A percentile compares a stretch with the other conserved stretches of the same genome.
These are phyloP conservation scores for Arthrobotrys conoides DNA, from an alignment of 2,329 filamentous ascomycete species.

Conservation along the genomic window DNA sequence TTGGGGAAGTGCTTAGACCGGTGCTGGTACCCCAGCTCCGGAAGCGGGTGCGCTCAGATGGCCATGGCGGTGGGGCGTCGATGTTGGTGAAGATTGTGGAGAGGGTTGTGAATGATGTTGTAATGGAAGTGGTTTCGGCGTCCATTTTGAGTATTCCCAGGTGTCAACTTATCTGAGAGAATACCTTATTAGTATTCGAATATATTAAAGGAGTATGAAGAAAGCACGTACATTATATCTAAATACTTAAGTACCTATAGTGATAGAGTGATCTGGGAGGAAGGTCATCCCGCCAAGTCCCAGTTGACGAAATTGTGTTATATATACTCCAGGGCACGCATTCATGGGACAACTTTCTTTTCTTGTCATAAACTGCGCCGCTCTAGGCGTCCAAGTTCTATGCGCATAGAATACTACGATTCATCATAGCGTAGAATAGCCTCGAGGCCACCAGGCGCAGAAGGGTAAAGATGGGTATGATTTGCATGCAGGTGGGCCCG, in stretches of 20 bases:
- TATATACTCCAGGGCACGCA: not conserved
- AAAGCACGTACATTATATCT: not conserved
- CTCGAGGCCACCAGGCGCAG: no score
- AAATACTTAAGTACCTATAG: not conserved
- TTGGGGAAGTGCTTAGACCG: not conserved
- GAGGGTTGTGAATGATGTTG: constrained; percentile 18
- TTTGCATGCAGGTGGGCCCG: constrained; percentile 1
- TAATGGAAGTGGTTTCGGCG: not conserved
- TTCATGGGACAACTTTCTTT: no score
- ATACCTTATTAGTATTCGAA: not conserved
- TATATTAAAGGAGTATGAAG: not conserved
- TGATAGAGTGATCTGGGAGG: not conserved
- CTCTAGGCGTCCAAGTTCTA: constrained; percentile 6
- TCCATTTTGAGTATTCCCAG: constrained; percentile 8
- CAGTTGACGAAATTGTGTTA: not conserved
- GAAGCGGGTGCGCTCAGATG: constrained; percentile 4
- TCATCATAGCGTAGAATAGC: no score
- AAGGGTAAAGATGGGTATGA: no score
- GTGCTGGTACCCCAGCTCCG: constrained; percentile 2
- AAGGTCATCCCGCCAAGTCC: not conserved
- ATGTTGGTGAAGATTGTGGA: constrained; percentile 14
- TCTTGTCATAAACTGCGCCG: constrained; percentile 1
- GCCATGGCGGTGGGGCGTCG: constrained; percentile 25
- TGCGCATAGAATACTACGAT: not conserved
- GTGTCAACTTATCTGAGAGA: no score